These are phyloP conservation scores for Suhomyces canberraensis DNA, from an alignment of 805 yeast genomes.

Conservation along the genomic window DNA sequence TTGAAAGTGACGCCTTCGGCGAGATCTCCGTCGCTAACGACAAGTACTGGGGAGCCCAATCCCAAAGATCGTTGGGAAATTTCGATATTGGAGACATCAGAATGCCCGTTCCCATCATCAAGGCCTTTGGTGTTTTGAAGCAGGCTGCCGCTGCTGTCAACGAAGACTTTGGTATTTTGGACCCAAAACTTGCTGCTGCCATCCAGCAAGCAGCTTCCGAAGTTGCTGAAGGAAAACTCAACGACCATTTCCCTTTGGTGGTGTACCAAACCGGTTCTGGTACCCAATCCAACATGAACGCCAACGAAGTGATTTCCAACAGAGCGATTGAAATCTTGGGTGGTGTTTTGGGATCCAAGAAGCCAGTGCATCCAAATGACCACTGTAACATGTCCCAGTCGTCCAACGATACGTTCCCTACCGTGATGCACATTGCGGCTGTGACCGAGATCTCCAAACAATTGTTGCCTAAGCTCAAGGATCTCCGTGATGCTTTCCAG, in stretches of 20 bases:
- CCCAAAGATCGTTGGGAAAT: slow-evolving; percentile 36
- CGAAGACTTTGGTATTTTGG: slow-evolving; percentile 31
- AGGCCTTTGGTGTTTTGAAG: slow-evolving; percentile 37
- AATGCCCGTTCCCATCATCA: slow-evolving; percentile 35
- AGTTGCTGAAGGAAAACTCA: slow-evolving; percentile 37
- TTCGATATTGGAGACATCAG: slow-evolving; percentile 37
- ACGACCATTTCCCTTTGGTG: slow-evolving; percentile 40
- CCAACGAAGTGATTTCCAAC: slow-evolving; percentile 39
- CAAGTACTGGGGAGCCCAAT: slow-evolving; percentile 40
- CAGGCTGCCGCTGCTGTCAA: slow-evolving; percentile 38
- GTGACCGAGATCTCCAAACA: slow-evolving; percentile 29
- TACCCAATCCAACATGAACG: slow-evolving; percentile 40
- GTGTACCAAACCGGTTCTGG: slow-evolving; percentile 42
- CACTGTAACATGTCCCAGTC: slow-evolving; percentile 40
- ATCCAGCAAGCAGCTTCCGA: slow-evolving; percentile 37
- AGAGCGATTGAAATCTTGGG: slow-evolving; percentile 39
- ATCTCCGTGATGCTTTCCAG: slow-evolving; percentile 32
- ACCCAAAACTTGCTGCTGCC: slow-evolving; percentile 29
- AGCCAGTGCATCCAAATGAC: slow-evolving; percentile 39
- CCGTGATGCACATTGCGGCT: slow-evolving; percentile 43
- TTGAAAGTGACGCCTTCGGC: slow-evolving; percentile 39
- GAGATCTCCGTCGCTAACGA: slow-evolving; percentile 32
- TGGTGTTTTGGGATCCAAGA: slow-evolving; percentile 35
- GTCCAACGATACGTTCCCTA: slow-evolving; percentile 39
- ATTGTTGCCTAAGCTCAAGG: slow-evolving; percentile 31